Base-by-base conservation (phyloP, 257 asterid species). In the Thymus quinquecostatus region DNA sequence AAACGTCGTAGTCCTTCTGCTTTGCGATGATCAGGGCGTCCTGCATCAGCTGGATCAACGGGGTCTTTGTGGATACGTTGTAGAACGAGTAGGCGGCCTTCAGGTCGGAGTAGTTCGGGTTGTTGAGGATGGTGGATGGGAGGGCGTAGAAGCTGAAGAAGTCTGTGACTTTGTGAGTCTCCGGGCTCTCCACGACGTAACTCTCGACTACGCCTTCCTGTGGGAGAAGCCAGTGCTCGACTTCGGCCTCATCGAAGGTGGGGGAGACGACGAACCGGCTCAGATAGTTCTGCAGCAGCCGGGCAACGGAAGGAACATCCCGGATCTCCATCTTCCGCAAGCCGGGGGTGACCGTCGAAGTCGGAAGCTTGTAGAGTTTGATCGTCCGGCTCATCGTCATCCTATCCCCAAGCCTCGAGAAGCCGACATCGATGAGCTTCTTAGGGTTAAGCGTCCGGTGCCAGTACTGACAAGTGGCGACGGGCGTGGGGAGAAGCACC, bases 301-400 rank as follows among this genome's bases (percentile, higher is more conserved):
- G 82, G 53, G 86, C 82, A 63, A 82, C 86, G 13, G 85, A 77
- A 36, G 86, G 86, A 48, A 77, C 82, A 61, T 84, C 86, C 11
- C 72, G 80, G 50, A 67, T 64, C 77, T 82, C 89, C 89, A 84
- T 84, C 74, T 75, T 77, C 70, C 86, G 77, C 53, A 84, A 74
- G 8, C 89, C 89, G 49, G 82, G 75, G 32, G 86, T 84, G 8
- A 59, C 45, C 4, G 79, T 80, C 60, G 79, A 75, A 48, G 51
- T 62, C 0, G 89, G 83, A 63, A 84, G 33, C 78, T 68, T 79
- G 79, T 82, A 82, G 32, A 82, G 62, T 54, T 78, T 84, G 40
- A 84, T 75, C 38, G 89, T 71, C 10, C 85, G 75, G 85, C 89
- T 84, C 89, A 84, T 84, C 2, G 89, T 84, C 89, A 84, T 82